Evolutionary conservation across 345 rosid species (phyloP), one percentile per base, ranked within the genome.

Genomic region (Brassica carinata): DNA sequence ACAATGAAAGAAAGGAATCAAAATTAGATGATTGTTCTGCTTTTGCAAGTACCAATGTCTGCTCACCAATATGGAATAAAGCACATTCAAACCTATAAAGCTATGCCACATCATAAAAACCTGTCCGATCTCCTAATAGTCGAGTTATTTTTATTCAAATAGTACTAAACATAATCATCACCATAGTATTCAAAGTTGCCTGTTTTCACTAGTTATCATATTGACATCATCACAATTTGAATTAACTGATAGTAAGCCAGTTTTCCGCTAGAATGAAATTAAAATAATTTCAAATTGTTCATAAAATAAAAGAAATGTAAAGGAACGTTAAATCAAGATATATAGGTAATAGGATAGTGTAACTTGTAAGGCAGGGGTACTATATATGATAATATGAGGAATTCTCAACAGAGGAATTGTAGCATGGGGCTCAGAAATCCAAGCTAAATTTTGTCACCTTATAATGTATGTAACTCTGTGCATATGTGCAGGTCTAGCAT

Each of bases 21-120:
- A 79, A 63, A 79, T 64, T 64, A 75, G 80, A 75, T 81, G 80
- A 81, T 81, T 85, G 78, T 66, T 83, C 82, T 83, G 84, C 90
- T 90, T 90, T 90, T 88, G 86, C 86, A 78, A 86, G 83, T 85
- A 86, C 89, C 92, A 83, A 90, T 36, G 82, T 88, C 86, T 78
- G 87, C 82, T 84, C 82, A 84, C 87, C 89, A 82, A 84, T 77
- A 86, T 76, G 73, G 90, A 87, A 87, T 86, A 90, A 90, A 87
- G 92, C 86, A 81, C 79, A 78, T 87, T 83, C 90, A 88, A 89
- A 81, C 81, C 84, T 83, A 69, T 83, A 82, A 86, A 86, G 83
- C 77, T 64, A 74, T 0, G 45, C 71, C 79, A 69, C 83, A 51
- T 63, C 64, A 69, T 51, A 11, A 26, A 63, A 74, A 34, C 59